phyloP scores from a whole-genome alignment of 2,329 filamentous ascomycete genomes.

The Didymosphaeria variabile region DNA sequence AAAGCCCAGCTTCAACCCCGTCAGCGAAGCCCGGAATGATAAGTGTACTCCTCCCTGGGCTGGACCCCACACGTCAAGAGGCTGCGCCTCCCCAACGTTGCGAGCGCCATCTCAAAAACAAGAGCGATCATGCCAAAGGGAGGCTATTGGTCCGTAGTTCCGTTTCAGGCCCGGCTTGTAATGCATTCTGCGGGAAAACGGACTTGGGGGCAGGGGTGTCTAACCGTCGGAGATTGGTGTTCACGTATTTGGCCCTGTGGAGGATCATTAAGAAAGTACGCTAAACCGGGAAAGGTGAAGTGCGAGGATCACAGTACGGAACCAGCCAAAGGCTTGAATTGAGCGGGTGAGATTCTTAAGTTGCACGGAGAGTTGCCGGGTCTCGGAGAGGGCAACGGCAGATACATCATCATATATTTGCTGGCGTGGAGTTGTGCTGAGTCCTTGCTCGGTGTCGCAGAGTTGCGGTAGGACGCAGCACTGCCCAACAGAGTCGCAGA shows the following conservation, averaged over 20 bases:
- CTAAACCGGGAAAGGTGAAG: neutral
- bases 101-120: neutral
- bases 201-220: slow-evolving; percentile 1
- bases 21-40: neutral
- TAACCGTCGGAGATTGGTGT: neutral
- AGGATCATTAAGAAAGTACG: neutral
- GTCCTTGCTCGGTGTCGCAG: neutral
- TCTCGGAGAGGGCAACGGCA: neutral
- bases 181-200: neutral
- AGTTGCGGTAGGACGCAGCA: neutral
- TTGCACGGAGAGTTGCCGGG: neutral
- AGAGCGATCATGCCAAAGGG: neutral
- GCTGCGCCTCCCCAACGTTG: neutral
- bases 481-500: too few species aligned
- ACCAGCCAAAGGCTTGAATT: neutral
- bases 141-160: neutral
- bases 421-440: neutral
- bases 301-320: neutral
- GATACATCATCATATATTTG: neutral
- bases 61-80: slow-evolving; percentile 4
- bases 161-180: neutral
- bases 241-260: neutral
- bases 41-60: neutral
- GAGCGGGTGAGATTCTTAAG: slow-evolving; percentile 2
- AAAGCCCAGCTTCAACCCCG: neutral